These are phyloP conservation scores for Cytospora mali DNA, from an alignment of 2,329 filamentous ascomycete genomes.

Conservation along the genomic window DNA sequence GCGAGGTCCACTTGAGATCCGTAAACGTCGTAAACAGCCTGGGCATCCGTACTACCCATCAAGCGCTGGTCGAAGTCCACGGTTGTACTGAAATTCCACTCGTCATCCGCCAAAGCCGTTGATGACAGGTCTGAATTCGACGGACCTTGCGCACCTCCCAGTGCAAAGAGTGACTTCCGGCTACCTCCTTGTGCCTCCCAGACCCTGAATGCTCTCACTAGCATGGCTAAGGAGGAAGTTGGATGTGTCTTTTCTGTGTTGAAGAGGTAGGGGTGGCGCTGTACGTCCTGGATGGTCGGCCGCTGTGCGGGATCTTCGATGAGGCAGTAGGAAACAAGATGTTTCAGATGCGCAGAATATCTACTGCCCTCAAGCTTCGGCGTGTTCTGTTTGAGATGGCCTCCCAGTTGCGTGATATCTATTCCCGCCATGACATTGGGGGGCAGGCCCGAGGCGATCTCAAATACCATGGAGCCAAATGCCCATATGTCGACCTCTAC, in stretches of 20 bases:
- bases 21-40: constrained; percentile 61
- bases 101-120: constrained; percentile 54
- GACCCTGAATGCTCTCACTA: constrained; percentile 72
- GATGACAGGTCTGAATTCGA: constrained; percentile 46
- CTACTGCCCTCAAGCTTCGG: constrained; percentile 72
- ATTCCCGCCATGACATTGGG: constrained; percentile 65
- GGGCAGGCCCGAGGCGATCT: constrained; percentile 77
- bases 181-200: constrained; percentile 78
- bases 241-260: constrained; percentile 66
- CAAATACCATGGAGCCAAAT: constrained; percentile 78
- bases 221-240: constrained; percentile 61
- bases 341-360: constrained; percentile 69
- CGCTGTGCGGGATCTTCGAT: constrained; percentile 68
- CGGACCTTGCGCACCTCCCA: constrained; percentile 60
- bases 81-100: constrained; percentile 71
- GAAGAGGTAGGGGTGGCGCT: constrained; percentile 69
- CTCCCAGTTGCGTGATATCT: constrained; percentile 55
- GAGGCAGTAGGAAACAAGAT: constrained; percentile 73
- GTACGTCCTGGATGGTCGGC: constrained; percentile 69
- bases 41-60: constrained; percentile 54
- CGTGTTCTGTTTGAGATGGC: constrained; percentile 60
- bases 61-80: constrained; percentile 64
- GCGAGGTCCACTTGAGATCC: constrained; percentile 60
- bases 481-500: constrained; percentile 83
- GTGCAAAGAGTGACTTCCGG: constrained; percentile 65